Evolutionary conservation across 257 asterid genomes (phyloP), one percentile per base, ranked within the genome.

Genomic region (Plantago major): DNA sequence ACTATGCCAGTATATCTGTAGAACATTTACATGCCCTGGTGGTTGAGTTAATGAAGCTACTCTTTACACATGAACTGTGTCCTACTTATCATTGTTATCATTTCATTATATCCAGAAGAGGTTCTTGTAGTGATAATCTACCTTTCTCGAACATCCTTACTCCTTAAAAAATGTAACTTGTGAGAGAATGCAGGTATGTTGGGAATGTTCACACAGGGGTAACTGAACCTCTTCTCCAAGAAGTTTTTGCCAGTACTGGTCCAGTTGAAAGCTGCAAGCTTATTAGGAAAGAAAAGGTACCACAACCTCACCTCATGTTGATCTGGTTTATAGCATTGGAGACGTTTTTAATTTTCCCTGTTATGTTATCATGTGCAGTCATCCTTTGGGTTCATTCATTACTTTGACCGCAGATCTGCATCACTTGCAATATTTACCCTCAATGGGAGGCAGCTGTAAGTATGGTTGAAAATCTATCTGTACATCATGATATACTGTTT

Each of bases 181-280:
- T 54, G 54, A 42, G 33, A 55, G 53, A 54, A 72, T 75, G 76
- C 74, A 89, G 97, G 47, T 86, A 86, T 58, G 95, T 86, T n/a
- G 97, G 95, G 30, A 89, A 89, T 72, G 83, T 89, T 68, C 91
- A 84, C 66, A 81, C 86, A 37, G 94, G 86, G 63, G 97, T 89
- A 47, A 89, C 95, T 1, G 94, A 89, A 62, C 91, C 83, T 15
- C 95, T 84, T 74, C 95, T 89, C 61, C 95, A 86, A 63, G 95
- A 89, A 76, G 92, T 89, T 73, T 89, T 86, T 72, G 60, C 91
- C 7, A 69, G 80, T 60, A 76, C 91, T 3, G 94, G 97, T 52
- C 85, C 83, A 52, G 84, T 86, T 64, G 94, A 89, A 82, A 86
- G 95, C 56, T 89, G 97, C 86, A 89, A 89, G 85, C 85, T 89